A percentile compares a stretch with the other conserved stretches of the same genome.
Conservation (phyloP, 2,329 filamentous ascomycete species). For the Monosporascus sp. region DNA sequence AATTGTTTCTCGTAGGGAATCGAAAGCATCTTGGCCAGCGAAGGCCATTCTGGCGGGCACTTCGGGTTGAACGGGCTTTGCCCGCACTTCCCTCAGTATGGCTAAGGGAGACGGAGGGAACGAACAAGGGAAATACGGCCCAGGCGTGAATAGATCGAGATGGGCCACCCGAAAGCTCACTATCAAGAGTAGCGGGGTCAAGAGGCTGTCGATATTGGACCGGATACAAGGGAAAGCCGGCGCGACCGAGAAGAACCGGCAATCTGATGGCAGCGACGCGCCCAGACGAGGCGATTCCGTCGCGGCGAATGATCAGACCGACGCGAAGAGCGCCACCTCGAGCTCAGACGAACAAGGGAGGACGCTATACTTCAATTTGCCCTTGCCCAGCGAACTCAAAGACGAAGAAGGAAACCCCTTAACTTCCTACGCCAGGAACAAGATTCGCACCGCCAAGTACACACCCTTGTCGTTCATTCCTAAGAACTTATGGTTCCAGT, state of each 20-base stretch:
- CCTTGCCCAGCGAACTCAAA: conserved; percentile 66
- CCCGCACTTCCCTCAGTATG: conserved; percentile 34
- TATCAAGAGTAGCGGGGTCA: conserved; percentile 67
- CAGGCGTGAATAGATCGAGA: conserved; percentile 72
- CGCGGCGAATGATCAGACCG: conserved; percentile 29
- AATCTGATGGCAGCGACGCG: conserved; percentile 33
- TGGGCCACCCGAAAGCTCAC: conserved; percentile 93
- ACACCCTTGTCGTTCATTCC: conserved; percentile 91
- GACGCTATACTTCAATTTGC: conserved; percentile 78
- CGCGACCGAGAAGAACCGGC: conserved; percentile 65
- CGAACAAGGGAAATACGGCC: conserved; percentile 24
- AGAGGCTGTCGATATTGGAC: conserved; percentile 77
- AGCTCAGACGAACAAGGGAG: conserved; percentile 41
- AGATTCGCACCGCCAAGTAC: conserved; percentile 97
- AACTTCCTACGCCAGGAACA: conserved; percentile 76
- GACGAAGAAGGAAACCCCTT: conserved; percentile 76
- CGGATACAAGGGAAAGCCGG: conserved; percentile 60
- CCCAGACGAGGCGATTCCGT: conserved; percentile 19
- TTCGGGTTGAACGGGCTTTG: conserved; percentile 38
- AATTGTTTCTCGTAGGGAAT: background rate
- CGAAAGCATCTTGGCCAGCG: conserved; percentile 18
- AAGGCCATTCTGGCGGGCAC: conserved; percentile 36
- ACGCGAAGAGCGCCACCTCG: conserved; percentile 30
- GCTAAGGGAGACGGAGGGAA: conserved; percentile 26
- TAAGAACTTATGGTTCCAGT: conserved; percentile 96